phyloP scores from a whole-genome alignment of 352 stramenopile species.

The Phytophthora cajani region DNA sequence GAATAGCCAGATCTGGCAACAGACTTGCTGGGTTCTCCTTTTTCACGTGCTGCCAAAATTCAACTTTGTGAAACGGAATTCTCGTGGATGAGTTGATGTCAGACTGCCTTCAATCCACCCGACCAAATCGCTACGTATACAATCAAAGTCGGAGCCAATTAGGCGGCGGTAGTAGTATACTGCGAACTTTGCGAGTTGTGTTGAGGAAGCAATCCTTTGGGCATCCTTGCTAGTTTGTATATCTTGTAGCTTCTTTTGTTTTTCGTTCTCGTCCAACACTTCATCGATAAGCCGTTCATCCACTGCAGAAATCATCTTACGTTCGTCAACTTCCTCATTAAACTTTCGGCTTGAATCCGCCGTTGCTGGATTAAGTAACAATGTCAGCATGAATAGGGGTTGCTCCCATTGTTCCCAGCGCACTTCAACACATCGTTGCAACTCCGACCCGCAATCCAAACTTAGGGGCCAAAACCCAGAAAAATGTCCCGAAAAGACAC shows the following conservation, averaged over 20 bases:
- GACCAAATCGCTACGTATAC: slow-evolving; percentile 6
- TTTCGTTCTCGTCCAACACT: not conserved
- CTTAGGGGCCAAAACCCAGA: not conserved
- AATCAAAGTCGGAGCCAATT: not conserved
- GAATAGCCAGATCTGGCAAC: slow-evolving; percentile 2
- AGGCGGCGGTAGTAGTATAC: slow-evolving; percentile 8
- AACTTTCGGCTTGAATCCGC: not conserved
- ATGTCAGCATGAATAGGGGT: slow-evolving; percentile 1
- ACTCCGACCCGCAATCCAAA: not conserved
- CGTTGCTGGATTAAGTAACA: not conserved
- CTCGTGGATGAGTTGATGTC: not conserved
- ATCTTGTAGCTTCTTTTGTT: not conserved
- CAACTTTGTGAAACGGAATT: not conserved
- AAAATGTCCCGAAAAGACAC: slow-evolving; percentile 8
- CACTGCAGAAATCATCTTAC: not conserved
- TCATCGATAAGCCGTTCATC: not conserved
- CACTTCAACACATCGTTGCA: not conserved
- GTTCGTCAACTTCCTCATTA: not conserved
- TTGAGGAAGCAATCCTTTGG: slow-evolving; percentile 2
- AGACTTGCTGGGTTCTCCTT: not conserved
- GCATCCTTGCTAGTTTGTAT: not conserved
- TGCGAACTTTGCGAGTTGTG: not conserved
- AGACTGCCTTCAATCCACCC: slow-evolving; percentile 5
- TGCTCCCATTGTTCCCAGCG: not conserved
- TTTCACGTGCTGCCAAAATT: not conserved